These are phyloP conservation scores for Podospora pseudoanserina DNA, from an alignment of 495 filamentous ascomycete species.

Conservation along the genomic window DNA sequence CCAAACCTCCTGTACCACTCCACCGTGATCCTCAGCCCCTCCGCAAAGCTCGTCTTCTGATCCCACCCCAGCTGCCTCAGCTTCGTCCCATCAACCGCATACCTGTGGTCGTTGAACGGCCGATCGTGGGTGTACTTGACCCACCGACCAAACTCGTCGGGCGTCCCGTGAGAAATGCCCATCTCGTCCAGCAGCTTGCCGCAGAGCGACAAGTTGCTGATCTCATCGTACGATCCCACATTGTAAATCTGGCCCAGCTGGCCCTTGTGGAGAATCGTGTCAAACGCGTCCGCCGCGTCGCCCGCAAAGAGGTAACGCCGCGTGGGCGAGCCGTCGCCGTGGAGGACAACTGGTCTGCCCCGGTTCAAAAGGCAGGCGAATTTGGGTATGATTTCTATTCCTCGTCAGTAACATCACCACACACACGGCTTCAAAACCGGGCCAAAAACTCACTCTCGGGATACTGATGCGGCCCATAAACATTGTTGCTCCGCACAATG, in stretches of 20 bases:
- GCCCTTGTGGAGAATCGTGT: slow-evolving; percentile 72
- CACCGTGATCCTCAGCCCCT: slow-evolving; percentile 62
- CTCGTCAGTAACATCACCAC: not conserved
- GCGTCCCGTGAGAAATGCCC: slow-evolving; percentile 38
- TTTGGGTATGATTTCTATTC: slow-evolving; percentile 69
- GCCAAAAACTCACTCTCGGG: slow-evolving; percentile 60
- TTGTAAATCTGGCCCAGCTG: slow-evolving; percentile 67
- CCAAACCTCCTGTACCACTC: slow-evolving; percentile 65
- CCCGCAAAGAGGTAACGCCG: slow-evolving; percentile 67
- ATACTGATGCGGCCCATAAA: slow-evolving; percentile 75
- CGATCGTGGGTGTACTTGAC: slow-evolving; percentile 65
- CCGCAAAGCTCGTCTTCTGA: slow-evolving; percentile 57
- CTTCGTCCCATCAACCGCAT: slow-evolving; percentile 65
- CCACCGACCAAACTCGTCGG: slow-evolving; percentile 49
- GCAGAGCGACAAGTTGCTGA: slow-evolving; percentile 61
- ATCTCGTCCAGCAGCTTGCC: slow-evolving; percentile 53
- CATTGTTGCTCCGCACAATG: slow-evolving; percentile 72
- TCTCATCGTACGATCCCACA: slow-evolving; percentile 63
- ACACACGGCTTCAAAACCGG: too few species aligned
- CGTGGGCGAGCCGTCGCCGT: slow-evolving; percentile 65
- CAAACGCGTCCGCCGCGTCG: slow-evolving; percentile 73
- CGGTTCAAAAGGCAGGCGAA: slow-evolving; percentile 63
- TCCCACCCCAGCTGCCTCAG: slow-evolving; percentile 63
- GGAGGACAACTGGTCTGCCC: slow-evolving; percentile 56
- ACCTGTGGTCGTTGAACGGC: slow-evolving; percentile 69